A percentile compares a stretch with the other conserved stretches of the same genome.
These are phyloP conservation scores for Apiospora phragmitis DNA, from an alignment of 2,329 filamentous ascomycete species.

Conservation along the genomic window DNA sequence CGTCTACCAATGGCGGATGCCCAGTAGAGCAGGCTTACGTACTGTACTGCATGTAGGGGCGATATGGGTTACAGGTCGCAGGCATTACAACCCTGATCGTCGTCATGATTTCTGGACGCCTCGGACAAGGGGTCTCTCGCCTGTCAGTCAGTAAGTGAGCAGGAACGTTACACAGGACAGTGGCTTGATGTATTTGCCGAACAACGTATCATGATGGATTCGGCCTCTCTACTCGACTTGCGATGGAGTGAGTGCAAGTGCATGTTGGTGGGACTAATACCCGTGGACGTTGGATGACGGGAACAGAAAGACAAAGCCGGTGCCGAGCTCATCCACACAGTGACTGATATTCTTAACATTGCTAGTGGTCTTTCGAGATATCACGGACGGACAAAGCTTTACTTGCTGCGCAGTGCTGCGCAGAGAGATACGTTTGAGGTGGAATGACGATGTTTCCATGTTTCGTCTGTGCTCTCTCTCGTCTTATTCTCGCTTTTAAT, in stretches of 20 bases:
- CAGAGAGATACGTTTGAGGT: background rate
- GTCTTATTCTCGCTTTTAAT: background rate
- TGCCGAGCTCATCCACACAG: background rate
- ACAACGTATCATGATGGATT: background rate
- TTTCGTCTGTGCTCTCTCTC: slow-evolving; percentile 1
- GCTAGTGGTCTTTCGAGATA: background rate
- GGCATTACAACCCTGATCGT: slow-evolving; percentile 6
- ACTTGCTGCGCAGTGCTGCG: background rate
- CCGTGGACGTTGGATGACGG: background rate
- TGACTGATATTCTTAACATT: background rate
- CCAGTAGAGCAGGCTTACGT: slow-evolving; percentile 1
- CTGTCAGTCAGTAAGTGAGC: background rate
- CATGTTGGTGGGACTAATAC: background rate
- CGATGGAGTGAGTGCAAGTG: background rate
- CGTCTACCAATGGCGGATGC: slow-evolving; percentile 2
- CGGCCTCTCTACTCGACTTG: background rate
- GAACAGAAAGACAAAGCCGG: background rate
- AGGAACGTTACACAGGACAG: background rate
- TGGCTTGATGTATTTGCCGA: background rate
- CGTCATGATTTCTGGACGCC: background rate
- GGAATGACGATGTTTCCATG: background rate
- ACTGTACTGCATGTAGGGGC: slow-evolving; percentile 5
- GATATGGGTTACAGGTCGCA: slow-evolving; percentile 6
- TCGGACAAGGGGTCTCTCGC: slow-evolving; percentile 1
- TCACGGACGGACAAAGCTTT: background rate